Conservation (phyloP, 768 basidiomycete genomes). For the Sarcomyxa edulis region DNA sequence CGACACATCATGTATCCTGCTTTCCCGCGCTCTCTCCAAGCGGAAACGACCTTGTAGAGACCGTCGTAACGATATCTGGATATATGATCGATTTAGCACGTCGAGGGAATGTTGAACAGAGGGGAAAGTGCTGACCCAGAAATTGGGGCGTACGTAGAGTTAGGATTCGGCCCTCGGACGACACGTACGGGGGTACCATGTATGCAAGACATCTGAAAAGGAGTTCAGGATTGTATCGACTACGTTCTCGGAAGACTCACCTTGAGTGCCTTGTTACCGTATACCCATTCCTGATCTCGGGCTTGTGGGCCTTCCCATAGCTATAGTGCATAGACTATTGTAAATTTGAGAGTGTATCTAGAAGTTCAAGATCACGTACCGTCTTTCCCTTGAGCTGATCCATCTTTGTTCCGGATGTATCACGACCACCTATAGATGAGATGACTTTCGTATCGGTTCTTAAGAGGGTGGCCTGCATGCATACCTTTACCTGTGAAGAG, state of each 20-base stretch:
- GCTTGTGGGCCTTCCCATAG: conserved; percentile 14
- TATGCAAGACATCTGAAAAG: conserved; percentile 19
- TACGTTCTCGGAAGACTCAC: conserved; percentile 12
- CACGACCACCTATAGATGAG: neutral
- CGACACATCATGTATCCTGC: conserved; percentile 22
- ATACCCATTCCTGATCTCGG: conserved; percentile 27
- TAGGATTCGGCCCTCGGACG: conserved; percentile 26
- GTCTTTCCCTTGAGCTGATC: conserved; percentile 12
- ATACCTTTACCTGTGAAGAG: conserved; percentile 36
- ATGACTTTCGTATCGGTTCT: neutral
- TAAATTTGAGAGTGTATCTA: neutral
- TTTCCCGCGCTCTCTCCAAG: conserved; percentile 19
- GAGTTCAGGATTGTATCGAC: neutral
- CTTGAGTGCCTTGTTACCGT: conserved; percentile 28
- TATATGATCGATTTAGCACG: no score
- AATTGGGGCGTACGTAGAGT: conserved; percentile 27
- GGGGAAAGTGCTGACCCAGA: conserved; percentile 19
- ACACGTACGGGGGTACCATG: conserved; percentile 34
- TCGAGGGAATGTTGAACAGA: neutral
- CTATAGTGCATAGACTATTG: conserved; percentile 7
- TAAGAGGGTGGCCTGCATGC: neutral
- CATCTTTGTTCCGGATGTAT: neutral
- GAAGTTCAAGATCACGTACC: conserved; percentile 14
- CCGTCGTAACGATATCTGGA: conserved; percentile 37
- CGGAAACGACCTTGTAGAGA: conserved; percentile 30